Conservation (phyloP, 2,329 filamentous ascomycete species). For the Beauveria bassiana region DNA sequence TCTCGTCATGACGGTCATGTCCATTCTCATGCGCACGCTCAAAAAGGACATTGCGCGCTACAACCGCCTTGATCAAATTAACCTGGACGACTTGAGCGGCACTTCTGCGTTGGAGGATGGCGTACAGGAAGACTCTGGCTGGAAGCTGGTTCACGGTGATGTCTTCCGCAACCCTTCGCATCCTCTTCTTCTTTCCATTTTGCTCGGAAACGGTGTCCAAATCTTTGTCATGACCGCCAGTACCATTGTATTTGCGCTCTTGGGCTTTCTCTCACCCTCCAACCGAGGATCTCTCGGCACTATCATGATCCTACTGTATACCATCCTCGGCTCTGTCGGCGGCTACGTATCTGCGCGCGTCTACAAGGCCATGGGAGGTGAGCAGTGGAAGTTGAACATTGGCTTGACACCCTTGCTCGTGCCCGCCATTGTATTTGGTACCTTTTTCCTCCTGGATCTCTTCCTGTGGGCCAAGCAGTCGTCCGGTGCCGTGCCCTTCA, state of each 20-base stretch:
- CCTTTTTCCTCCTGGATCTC: constrained; percentile 90
- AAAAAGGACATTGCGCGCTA: constrained; percentile 95
- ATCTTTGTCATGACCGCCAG: constrained; percentile 96
- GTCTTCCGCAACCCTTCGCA: constrained; percentile 85
- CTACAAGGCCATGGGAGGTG: constrained; percentile 93
- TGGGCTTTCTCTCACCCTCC: constrained; percentile 91
- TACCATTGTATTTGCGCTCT: constrained; percentile 85
- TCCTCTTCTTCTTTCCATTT: constrained; percentile 74
- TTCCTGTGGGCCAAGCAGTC: constrained; percentile 93
- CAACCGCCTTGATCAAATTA: constrained; percentile 87
- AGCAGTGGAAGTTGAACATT: constrained; percentile 93
- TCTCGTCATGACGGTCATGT: constrained; percentile 81
- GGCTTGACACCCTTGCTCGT: constrained; percentile 77
- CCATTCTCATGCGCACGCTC: constrained; percentile 80
- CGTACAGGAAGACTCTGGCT: constrained; percentile 94
- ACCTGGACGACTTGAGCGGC: constrained; percentile 79
- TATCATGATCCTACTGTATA: constrained; percentile 89
- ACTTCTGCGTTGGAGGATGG: constrained; percentile 78
- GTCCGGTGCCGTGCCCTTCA: constrained; percentile 90
- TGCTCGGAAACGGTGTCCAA: constrained; percentile 90
- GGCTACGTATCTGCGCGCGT: constrained; percentile 81
- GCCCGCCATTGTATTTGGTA: constrained; percentile 75
- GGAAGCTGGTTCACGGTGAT: constrained; percentile 97
- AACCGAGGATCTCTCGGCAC: constrained; percentile 92
- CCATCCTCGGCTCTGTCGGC: constrained; percentile 82